phyloP scores from a whole-genome alignment of 371 early-diverging fungal species.

The Mucor plumbeus region DNA sequence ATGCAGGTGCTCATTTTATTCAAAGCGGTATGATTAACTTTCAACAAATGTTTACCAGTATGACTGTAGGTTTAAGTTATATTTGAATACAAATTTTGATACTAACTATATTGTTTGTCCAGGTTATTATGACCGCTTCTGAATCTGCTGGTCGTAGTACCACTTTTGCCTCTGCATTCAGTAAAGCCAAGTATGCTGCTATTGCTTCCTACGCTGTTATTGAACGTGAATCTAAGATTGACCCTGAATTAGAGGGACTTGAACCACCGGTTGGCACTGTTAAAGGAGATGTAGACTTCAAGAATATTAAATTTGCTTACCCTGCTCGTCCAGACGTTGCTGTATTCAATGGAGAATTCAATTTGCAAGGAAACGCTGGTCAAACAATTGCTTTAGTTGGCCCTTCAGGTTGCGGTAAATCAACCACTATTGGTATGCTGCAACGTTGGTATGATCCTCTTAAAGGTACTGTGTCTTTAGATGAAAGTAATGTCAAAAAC shows the following conservation, averaged over 20 bases:
- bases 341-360: slow-evolving; percentile 77
- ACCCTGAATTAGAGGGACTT: slow-evolving; percentile 68
- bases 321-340: slow-evolving; percentile 79
- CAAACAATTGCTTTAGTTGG: slow-evolving; percentile 90
- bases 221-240: slow-evolving; percentile 74
- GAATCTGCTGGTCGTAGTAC: slow-evolving; percentile 66
- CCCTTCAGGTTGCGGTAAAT: slow-evolving; percentile 87
- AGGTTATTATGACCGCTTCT: slow-evolving; percentile 70
- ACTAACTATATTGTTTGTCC: neutral
- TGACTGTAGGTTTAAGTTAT: slow-evolving; percentile 45
- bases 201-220: slow-evolving; percentile 73
- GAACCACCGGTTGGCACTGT: slow-evolving; percentile 43
- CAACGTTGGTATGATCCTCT: slow-evolving; percentile 87
- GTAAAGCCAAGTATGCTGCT: slow-evolving; percentile 83
- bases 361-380: slow-evolving; percentile 72
- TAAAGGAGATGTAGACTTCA: slow-evolving; percentile 58
- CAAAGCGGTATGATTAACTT: slow-evolving; percentile 34
- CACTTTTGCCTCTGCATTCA: slow-evolving; percentile 62
- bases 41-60: slow-evolving; percentile 60
- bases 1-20: slow-evolving; percentile 58
- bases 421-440: slow-evolving; percentile 80
- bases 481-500: slow-evolving; percentile 66
- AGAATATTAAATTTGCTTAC: slow-evolving; percentile 76
- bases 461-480: slow-evolving; percentile 65
- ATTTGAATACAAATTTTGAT: neutral